Percentiles rank a stretch among this genome's conserved stretches.
These are phyloP conservation scores for Tagetes patula DNA, from an alignment of 129 eudicot genomes.

Conservation along the genomic window DNA sequence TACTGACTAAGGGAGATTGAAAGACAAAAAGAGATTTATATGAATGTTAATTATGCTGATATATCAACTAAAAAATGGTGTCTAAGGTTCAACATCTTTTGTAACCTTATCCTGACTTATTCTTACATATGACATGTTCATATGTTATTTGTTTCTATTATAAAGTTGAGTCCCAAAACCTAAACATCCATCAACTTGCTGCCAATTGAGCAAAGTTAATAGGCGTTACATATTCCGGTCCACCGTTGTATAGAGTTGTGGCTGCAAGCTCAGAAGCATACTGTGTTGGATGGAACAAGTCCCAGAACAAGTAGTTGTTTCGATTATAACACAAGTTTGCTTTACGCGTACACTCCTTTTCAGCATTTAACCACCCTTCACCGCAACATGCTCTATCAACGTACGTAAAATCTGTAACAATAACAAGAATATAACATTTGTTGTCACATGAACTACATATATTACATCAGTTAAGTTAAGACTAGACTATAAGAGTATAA, in stretches of 20 bases:
- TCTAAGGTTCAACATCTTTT: too few species aligned
- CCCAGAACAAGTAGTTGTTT: conserved; percentile 61
- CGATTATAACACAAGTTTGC: conserved; percentile 54
- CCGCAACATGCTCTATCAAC: conserved; percentile 73
- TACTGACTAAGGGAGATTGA: too few species aligned
- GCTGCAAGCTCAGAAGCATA: conserved; percentile 53
- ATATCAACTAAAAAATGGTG: too few species aligned
- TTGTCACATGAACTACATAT: too few species aligned
- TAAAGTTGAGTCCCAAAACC: too few species aligned
- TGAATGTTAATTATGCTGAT: too few species aligned
- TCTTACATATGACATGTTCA: too few species aligned
- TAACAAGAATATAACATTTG: not conserved
- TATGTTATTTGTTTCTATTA: too few species aligned
- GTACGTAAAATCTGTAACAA: conserved; percentile 42
- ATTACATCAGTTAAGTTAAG: too few species aligned
- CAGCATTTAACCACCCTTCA: conserved; percentile 48
- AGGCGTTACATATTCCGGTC: conserved; percentile 47
- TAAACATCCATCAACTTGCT: not conserved
- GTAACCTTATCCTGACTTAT: too few species aligned
- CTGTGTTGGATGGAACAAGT: conserved; percentile 66
- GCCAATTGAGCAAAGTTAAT: conserved; percentile 60
- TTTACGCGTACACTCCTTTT: conserved; percentile 41
- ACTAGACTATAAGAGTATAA: too few species aligned
- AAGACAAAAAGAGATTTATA: too few species aligned
- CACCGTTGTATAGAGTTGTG: conserved; percentile 44